phyloP scores from a whole-genome alignment of 371 early-diverging fungal genomes.

The Umbelopsis sp. region DNA sequence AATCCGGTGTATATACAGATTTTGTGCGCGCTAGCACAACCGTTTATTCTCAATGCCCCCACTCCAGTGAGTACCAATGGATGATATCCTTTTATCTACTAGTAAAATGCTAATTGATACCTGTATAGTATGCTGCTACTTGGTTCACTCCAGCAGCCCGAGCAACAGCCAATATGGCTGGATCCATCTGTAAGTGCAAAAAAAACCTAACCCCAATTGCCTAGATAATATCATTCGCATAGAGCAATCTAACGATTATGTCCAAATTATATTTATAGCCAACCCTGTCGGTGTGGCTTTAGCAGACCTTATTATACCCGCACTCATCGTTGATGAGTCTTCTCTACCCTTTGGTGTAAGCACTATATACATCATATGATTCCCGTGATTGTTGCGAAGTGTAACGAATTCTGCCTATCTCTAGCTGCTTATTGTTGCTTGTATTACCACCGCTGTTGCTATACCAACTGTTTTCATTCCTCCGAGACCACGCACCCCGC shows the following conservation, averaged over 20 bases:
- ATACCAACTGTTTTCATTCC: conserved; percentile 56
- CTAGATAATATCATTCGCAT: too few species aligned
- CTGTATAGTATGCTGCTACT: conserved; percentile 43
- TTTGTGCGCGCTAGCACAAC: conserved; percentile 50
- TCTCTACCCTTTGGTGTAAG: conserved; percentile 35
- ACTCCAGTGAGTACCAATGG: conserved; percentile 41
- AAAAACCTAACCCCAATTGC: too few species aligned
- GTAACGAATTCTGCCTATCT: background rate
- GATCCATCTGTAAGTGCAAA: conserved; percentile 40
- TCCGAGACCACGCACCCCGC: conserved; percentile 51
- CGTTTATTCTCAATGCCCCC: conserved; percentile 46
- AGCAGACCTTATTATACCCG: conserved; percentile 44
- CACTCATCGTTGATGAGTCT: conserved; percentile 31
- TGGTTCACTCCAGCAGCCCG: conserved; percentile 50
- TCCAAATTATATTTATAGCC: conserved; percentile 24
- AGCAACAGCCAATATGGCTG: conserved; percentile 43
- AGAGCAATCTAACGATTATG: too few species aligned
- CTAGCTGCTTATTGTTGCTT: conserved; percentile 6
- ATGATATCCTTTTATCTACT: background rate
- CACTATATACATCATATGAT: background rate
- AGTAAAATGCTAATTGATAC: background rate
- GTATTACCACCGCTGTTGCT: conserved; percentile 40
- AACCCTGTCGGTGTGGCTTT: conserved; percentile 54
- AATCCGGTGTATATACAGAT: conserved; percentile 24
- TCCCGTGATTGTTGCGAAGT: too few species aligned